Percentiles rank a stretch among this genome's conserved stretches.
Conservation (phyloP, 441 rosid species). For the Kokia cookei region DNA sequence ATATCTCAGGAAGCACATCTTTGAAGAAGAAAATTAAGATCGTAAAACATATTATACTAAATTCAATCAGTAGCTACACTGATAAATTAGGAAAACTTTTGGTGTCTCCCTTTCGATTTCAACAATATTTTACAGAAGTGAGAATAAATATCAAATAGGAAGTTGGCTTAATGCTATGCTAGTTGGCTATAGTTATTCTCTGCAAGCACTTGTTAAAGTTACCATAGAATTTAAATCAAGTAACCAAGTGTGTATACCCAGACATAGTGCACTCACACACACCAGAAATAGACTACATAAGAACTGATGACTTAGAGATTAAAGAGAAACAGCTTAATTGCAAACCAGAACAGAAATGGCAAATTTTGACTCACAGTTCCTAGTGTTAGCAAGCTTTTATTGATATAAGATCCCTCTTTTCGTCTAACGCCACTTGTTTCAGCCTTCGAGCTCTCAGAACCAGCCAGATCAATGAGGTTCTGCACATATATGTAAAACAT, state of each 20-base stretch:
- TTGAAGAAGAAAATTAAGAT: neutral
- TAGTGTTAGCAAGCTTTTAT: conserved; percentile 95
- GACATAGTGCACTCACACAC: neutral
- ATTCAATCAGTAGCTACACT: neutral
- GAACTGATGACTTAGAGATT: neutral
- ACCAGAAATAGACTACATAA: conserved; percentile 6
- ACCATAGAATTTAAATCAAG: conserved; percentile 1
- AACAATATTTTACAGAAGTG: neutral
- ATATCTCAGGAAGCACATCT: neutral
- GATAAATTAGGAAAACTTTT: neutral
- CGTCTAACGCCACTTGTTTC: conserved; percentile 93
- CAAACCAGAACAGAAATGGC: neutral
- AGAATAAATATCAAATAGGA: neutral
- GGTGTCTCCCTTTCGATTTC: neutral
- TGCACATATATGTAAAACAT: conserved; percentile 51
- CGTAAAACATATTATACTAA: neutral
- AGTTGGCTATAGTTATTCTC: neutral
- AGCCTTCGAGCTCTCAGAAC: conserved; percentile 99
- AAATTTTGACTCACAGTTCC: conserved; percentile 76
- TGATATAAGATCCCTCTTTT: conserved; percentile 96
- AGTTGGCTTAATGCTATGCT: neutral
- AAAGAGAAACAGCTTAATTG: conserved; percentile 2
- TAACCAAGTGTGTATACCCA: neutral
- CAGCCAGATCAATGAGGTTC: conserved; percentile 99
- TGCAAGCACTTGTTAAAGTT: neutral